Evolutionary conservation across 441 rosid species (phyloP).

Genomic region (Raphanus hybrid): DNA sequence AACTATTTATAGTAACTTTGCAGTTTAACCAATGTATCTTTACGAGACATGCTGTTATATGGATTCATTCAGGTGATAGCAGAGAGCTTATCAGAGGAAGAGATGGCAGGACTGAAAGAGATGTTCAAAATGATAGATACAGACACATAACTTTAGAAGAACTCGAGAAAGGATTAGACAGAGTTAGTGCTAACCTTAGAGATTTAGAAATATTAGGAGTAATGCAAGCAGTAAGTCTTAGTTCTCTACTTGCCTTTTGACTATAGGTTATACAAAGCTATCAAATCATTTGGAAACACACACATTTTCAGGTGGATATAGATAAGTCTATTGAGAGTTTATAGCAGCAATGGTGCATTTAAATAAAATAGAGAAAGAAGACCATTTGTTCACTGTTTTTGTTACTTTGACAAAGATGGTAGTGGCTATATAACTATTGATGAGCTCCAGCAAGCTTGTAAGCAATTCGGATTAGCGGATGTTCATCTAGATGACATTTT

Average conservation of each 20-base stretch:
- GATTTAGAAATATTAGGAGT: slow-evolving; percentile 69
- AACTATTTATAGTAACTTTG: neutral
- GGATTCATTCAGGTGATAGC: slow-evolving; percentile 70
- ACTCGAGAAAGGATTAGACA: slow-evolving; percentile 77
- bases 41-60: neutral
- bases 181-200: slow-evolving; percentile 71
- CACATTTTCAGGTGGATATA: slow-evolving; percentile 70
- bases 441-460: slow-evolving; percentile 86
- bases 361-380: slow-evolving; percentile 84
- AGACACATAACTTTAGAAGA: slow-evolving; percentile 76
- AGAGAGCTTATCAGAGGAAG: slow-evolving; percentile 87
- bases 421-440: slow-evolving; percentile 89
- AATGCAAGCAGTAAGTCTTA: slow-evolving; percentile 83
- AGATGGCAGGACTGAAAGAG: slow-evolving; percentile 42
- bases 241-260: neutral
- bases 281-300: neutral
- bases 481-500: slow-evolving; percentile 57
- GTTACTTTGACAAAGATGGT: slow-evolving; percentile 88
- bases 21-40: neutral
- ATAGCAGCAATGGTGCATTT: slow-evolving; percentile 93
- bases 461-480: slow-evolving; percentile 74
- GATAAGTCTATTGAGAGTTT: slow-evolving; percentile 88
- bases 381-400: slow-evolving; percentile 80
- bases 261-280: neutral
- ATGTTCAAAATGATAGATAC: no score